A percentile compares a stretch with the other conserved stretches of the same genome.
Evolutionary conservation across 768 basidiomycete genomes (phyloP).

Genomic region (Tephrocybe sp.): DNA sequence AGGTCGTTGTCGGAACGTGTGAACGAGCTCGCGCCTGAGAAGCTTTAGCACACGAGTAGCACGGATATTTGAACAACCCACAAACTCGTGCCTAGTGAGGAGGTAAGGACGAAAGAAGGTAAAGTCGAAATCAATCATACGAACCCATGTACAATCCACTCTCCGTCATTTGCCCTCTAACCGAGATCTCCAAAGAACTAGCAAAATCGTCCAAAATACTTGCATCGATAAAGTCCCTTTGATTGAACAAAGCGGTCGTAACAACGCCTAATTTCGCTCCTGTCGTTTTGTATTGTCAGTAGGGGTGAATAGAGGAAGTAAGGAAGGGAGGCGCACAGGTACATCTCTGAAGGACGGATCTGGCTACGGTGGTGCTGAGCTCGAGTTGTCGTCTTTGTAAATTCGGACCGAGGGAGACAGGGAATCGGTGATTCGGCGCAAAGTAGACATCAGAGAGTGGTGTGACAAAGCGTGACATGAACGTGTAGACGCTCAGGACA

Average conservation of each 20-base stretch:
- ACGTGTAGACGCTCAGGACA: too few relatives aligned
- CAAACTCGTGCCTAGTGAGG: slow-evolving; percentile 63
- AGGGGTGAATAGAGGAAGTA: too few relatives aligned
- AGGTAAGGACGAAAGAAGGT: not conserved
- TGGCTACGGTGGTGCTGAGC: too few relatives aligned
- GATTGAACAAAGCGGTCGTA: slow-evolving; percentile 86
- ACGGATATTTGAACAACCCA: slow-evolving; percentile 29
- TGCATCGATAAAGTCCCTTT: slow-evolving; percentile 85
- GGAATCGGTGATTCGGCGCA: too few relatives aligned
- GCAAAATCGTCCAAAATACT: slow-evolving; percentile 89
- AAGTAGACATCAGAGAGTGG: too few relatives aligned
- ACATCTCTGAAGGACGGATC: too few relatives aligned
- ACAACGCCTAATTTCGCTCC: slow-evolving; percentile 94
- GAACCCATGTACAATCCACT: slow-evolving; percentile 93
- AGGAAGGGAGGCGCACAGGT: too few relatives aligned
- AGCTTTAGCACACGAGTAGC: slow-evolving; percentile 2
- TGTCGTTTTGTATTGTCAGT: too few relatives aligned
- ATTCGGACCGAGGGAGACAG: too few relatives aligned
- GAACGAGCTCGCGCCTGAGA: slow-evolving; percentile 82
- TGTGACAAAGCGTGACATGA: too few relatives aligned
- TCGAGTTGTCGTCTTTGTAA: too few relatives aligned
- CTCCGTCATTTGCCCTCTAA: slow-evolving; percentile 83
- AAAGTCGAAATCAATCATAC: slow-evolving; percentile 29
- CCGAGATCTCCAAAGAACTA: slow-evolving; percentile 66
- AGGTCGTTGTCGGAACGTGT: slow-evolving; percentile 90